Percentiles rank a stretch among this genome's conserved stretches.
phyloP scores from a whole-genome alignment of 129 eudicot species.

The Arctium minus region DNA sequence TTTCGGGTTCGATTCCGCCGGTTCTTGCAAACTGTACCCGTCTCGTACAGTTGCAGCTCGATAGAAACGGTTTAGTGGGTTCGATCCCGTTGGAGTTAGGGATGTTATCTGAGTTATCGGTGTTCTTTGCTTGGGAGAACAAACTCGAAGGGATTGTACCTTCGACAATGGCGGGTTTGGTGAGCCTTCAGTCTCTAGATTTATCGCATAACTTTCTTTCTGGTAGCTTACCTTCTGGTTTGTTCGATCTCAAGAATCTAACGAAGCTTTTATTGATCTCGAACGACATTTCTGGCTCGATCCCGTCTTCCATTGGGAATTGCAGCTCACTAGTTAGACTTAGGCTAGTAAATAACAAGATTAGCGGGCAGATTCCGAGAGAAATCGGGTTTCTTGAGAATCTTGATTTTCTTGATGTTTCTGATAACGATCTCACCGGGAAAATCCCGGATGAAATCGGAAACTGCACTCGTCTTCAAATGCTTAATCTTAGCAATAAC shows the following conservation, averaged over 20 bases:
- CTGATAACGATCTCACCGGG: constrained; percentile 54
- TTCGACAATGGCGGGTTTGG: constrained; percentile 48
- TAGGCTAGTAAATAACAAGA: constrained; percentile 53
- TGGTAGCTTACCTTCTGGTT: constrained; percentile 59
- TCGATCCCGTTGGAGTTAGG: constrained; percentile 65
- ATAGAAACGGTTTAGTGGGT: constrained; percentile 55
- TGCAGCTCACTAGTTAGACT: constrained; percentile 68
- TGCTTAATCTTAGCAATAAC: constrained; percentile 66
- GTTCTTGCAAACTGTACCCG: constrained; percentile 55
- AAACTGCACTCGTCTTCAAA: constrained; percentile 57
- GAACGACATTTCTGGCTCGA: constrained; percentile 55
- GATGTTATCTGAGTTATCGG: constrained; percentile 43
- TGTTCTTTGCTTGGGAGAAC: constrained; percentile 82
- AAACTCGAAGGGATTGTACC: constrained; percentile 76
- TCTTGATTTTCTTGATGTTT: constrained; percentile 65
- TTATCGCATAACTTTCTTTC: constrained; percentile 64
- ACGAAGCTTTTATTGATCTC: constrained; percentile 66
- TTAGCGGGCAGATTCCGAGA: constrained; percentile 60
- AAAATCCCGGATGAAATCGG: constrained; percentile 72
- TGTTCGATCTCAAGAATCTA: constrained; percentile 57
- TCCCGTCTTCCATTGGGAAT: constrained; percentile 63
- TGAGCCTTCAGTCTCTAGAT: constrained; percentile 68
- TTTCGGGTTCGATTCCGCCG: constrained; percentile 71
- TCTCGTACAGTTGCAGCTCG: constrained; percentile 63
- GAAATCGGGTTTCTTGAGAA: constrained; percentile 60